Evolutionary conservation across 495 filamentous ascomycete genomes (phyloP), one percentile per base, ranked within the genome.

Genomic region (Tricharina praecox): DNA sequence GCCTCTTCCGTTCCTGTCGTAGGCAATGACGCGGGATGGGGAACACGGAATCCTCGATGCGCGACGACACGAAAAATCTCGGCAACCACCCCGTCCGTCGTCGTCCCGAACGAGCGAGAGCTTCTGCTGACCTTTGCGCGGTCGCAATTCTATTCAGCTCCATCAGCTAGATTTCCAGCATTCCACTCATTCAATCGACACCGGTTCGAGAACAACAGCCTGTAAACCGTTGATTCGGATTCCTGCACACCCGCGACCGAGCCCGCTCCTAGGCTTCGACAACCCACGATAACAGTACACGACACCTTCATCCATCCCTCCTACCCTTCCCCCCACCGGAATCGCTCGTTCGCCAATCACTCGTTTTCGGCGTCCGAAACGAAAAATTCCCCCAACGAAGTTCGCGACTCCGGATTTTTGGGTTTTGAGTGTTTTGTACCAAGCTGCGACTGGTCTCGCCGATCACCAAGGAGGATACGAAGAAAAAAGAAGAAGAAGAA

Each of bases 311-410:
- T 42, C 23, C 24, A 8, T n/a, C n/a, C n/a, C n/a, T n/a, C n/a
- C n/a, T n/a, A n/a, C n/a, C n/a, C n/a, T n/a, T n/a, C n/a, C 9
- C 19, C 13, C 7, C 2, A 43, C 18, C 2, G 10, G 21, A 25
- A 43, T 26, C 26, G 24, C 24, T 18, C 40, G 20, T 8, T 43
- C 20, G 24, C 23, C 16, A 8, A 43, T 3, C 40, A 18, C 40
- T 43, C 40, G 19, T 43, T 43, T 26, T 43, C 10, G 21, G 13
- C n/a, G 10, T 40, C 37, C n/a, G 20, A 40, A 40, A 40, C 37
- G 37, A 21, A 40, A 40, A n/a, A 16, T 40, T 40, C 37, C 37
- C n/a, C 16, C 16, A 40, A 40, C n/a, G n/a, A 40, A 40, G n/a
- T 43, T 26, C 24, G 24, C 40, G 24, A 43, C 40, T 18, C 13